Conservation (phyloP, 176 grass and related monocot genomes). For the Musa itinerans region DNA sequence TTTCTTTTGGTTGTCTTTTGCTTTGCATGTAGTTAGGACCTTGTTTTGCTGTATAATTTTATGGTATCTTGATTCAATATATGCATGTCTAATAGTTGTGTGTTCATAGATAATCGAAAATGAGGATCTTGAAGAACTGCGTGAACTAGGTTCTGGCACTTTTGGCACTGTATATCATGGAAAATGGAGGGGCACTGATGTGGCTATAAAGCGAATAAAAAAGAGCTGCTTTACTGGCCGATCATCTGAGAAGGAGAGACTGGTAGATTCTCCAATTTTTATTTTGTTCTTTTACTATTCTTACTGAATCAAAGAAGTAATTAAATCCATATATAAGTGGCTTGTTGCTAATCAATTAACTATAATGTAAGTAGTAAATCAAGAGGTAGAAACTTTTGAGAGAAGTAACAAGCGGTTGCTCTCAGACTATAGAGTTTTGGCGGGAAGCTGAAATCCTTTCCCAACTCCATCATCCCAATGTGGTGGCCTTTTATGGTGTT, state of each 20-base stretch:
- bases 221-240: constrained; percentile 86
- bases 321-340: not conserved
- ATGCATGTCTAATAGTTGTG: not conserved
- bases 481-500: constrained; percentile 89
- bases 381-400: not conserved
- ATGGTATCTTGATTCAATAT: not conserved
- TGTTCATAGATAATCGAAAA: constrained; percentile 80
- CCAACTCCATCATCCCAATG: constrained; percentile 92
- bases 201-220: constrained; percentile 98
- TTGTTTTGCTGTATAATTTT: not conserved
- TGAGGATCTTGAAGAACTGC: constrained; percentile 89
- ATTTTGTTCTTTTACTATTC: not conserved
- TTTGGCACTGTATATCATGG: constrained; percentile 96
- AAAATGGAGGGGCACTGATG: constrained; percentile 99
- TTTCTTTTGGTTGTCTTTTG: not conserved
- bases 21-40: not conserved
- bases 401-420: not conserved
- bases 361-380: not conserved
- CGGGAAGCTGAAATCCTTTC: constrained; percentile 94
- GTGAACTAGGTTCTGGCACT: constrained; percentile 92
- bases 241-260: constrained; percentile 94
- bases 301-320: not conserved
- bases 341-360: not conserved
- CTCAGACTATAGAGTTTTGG: constrained; percentile 90
- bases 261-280: constrained; percentile 33